Evolutionary conservation across 1,284 basidiomycete species (phyloP).

Genomic region (Papiliotrema nemorosa): DNA sequence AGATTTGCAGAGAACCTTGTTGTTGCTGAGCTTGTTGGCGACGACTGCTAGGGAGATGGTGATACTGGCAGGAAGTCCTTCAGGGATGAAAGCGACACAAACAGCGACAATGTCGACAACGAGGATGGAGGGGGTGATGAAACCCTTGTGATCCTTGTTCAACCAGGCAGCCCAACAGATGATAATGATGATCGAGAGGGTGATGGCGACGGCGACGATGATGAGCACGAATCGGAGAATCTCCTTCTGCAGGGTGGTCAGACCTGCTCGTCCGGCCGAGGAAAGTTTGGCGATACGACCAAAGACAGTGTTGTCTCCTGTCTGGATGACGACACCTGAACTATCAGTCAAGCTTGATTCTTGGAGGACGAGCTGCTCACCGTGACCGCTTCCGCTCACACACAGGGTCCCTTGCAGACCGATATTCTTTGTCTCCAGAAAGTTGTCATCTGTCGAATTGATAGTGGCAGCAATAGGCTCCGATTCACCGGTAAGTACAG

Average conservation of each 20-base stretch:
- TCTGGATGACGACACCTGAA: conserved; percentile 55
- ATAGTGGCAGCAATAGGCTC: conserved; percentile 58
- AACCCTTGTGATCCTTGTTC: conserved; percentile 53
- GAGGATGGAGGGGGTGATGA: conserved; percentile 58
- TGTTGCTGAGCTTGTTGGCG: conserved; percentile 56
- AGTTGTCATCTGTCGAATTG: conserved; percentile 57
- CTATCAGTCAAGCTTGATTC: not conserved
- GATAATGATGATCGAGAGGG: conserved; percentile 51
- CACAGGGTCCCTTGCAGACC: conserved; percentile 64
- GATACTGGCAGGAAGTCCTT: conserved; percentile 56
- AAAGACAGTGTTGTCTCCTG: conserved; percentile 59
- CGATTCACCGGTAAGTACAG: conserved; percentile 62
- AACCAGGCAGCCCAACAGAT: conserved; percentile 60
- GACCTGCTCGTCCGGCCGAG: conserved; percentile 51
- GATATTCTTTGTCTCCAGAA: conserved; percentile 63
- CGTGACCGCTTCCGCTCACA: conserved; percentile 59
- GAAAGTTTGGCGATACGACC: conserved; percentile 62
- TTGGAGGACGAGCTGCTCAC: conserved; percentile 21
- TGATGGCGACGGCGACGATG: conserved; percentile 54
- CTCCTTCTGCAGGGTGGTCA: conserved; percentile 49
- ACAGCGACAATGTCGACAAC: conserved; percentile 62
- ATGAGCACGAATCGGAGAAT: conserved; percentile 52
- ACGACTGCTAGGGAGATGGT: conserved; percentile 51
- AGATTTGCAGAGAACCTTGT: conserved; percentile 61
- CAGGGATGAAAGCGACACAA: conserved; percentile 60